Evolutionary conservation across 2,329 filamentous ascomycete genomes (phyloP).

Genomic region (Neonectria punicea): DNA sequence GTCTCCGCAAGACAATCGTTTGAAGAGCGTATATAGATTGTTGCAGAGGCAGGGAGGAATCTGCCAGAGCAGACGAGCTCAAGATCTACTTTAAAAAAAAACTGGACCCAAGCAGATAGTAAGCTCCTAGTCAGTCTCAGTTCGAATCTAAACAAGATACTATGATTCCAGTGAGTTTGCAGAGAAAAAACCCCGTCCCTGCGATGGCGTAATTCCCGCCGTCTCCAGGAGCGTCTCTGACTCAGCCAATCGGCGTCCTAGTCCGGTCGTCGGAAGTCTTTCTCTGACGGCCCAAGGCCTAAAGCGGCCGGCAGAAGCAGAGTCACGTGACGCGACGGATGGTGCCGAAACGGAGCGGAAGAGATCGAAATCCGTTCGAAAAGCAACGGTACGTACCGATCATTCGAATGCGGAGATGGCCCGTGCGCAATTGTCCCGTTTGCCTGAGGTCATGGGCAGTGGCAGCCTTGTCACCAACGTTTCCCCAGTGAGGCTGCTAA

Average conservation of each 20-base stretch:
- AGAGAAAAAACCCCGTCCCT: conserved; percentile 34
- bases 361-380: not conserved
- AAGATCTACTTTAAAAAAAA: conserved; percentile 27
- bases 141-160: conserved; percentile 27
- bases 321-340: conserved; percentile 30
- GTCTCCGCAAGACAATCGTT: conserved; percentile 8
- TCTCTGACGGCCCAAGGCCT: conserved; percentile 4
- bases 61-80: not conserved
- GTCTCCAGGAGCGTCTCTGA: conserved; percentile 31
- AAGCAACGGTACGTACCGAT: conserved; percentile 21
- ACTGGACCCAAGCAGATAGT: conserved; percentile 28
- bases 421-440: conserved; percentile 31
- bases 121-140: conserved; percentile 24
- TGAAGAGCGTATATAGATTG: conserved; percentile 10
- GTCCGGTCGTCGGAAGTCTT: conserved; percentile 24
- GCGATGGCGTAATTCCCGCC: conserved; percentile 44
- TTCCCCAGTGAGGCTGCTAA: conserved; percentile 42
- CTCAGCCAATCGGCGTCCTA: conserved; percentile 39
- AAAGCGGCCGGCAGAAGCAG: conserved; percentile 27
- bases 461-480: conserved; percentile 39
- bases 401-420: conserved; percentile 8
- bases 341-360: conserved; percentile 1
- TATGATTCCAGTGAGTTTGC: conserved; percentile 34
- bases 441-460: conserved; percentile 8
- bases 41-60: not conserved